Evolutionary conservation across 352 stramenopile genomes (phyloP).

Genomic region (Halophytophthora batemanensis): DNA sequence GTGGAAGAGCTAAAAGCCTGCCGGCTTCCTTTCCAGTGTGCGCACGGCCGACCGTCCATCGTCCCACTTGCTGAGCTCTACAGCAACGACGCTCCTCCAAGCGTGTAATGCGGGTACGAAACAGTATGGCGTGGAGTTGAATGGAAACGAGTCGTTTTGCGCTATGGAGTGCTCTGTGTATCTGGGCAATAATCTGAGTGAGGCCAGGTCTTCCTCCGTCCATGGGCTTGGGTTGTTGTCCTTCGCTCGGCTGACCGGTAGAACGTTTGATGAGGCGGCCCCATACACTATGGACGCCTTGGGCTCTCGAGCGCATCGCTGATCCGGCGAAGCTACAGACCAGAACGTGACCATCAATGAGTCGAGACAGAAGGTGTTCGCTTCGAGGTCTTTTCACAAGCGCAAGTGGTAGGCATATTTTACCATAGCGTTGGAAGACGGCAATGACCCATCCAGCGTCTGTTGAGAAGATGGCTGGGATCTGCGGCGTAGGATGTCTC

Average conservation of each 20-base stretch:
- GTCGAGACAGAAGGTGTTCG: too few relatives aligned
- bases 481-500: constrained; percentile 42
- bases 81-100: not conserved
- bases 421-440: constrained; percentile 66
- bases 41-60: constrained; percentile 87
- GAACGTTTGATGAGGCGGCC: not conserved
- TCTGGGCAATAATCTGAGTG: not conserved
- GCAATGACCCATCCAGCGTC: constrained; percentile 20
- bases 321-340: constrained; percentile 53
- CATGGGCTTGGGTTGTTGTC: not conserved
- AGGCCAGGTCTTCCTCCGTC: not conserved
- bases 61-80: constrained; percentile 80
- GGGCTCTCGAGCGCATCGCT: constrained; percentile 48
- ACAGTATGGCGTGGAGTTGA: too few relatives aligned
- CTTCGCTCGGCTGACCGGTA: not conserved
- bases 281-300: constrained; percentile 7
- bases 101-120: too few relatives aligned
- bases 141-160: too few relatives aligned
- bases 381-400: too few relatives aligned
- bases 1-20: constrained; percentile 72
- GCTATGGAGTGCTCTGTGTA: not conserved
- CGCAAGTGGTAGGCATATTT: not conserved
- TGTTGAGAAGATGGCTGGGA: constrained; percentile 36
- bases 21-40: constrained; percentile 88
- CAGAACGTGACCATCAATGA: not conserved